A percentile compares a stretch with the other conserved stretches of the same genome.
Conservation (phyloP, 306 rosid species). For the Citrullus amarus region DNA sequence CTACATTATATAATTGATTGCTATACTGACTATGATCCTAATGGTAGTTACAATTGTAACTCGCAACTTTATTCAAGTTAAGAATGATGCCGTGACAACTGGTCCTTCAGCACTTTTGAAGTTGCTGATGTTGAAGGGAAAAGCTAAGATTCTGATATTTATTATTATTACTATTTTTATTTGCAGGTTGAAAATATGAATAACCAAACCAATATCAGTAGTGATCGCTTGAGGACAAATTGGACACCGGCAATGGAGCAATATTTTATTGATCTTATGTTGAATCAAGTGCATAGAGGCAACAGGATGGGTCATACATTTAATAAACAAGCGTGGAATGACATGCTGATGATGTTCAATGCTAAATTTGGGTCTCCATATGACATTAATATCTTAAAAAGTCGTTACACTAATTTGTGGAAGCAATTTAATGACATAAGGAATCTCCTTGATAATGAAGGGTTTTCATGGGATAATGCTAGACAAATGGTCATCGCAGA, state of each 20-base stretch:
- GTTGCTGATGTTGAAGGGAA: not conserved
- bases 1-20: not conserved
- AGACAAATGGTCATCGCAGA: slow-evolving; percentile 33
- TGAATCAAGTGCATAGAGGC: slow-evolving; percentile 45
- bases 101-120: not conserved
- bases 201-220: slow-evolving; percentile 15
- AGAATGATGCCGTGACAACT: not conserved
- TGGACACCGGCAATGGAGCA: slow-evolving; percentile 40
- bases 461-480: slow-evolving; percentile 41
- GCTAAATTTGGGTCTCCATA: slow-evolving; percentile 27
- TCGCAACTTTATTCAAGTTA: not conserved
- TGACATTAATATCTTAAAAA: slow-evolving; percentile 35
- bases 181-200: slow-evolving; percentile 18
- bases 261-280: slow-evolving; percentile 31
- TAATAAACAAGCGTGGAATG: slow-evolving; percentile 51
- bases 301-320: slow-evolving; percentile 47
- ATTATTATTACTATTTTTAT: not conserved
- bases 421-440: slow-evolving; percentile 34
- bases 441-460: slow-evolving; percentile 38
- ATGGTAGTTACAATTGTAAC: not conserved
- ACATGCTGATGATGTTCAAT: slow-evolving; percentile 36
- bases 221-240: slow-evolving; percentile 27
- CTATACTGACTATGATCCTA: not conserved
- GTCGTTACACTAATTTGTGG: slow-evolving; percentile 32
- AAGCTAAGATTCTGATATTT: not conserved